Evolutionary conservation across 2,329 filamentous ascomycete species (phyloP).

Genomic region (Incumbomyces delicatus): DNA sequence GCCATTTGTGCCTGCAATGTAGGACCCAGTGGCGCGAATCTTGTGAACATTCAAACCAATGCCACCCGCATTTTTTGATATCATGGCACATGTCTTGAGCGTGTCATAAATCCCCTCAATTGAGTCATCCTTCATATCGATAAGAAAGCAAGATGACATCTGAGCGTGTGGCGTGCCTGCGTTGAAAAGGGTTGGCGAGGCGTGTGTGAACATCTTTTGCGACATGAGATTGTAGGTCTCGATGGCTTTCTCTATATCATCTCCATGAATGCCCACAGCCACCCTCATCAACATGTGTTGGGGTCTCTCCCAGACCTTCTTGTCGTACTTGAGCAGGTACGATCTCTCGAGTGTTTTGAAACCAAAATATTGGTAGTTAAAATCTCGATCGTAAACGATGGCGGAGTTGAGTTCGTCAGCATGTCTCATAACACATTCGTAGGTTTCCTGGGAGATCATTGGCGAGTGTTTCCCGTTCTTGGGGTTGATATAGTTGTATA

Average conservation of each 20-base stretch:
- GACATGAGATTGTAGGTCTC: conserved; percentile 99
- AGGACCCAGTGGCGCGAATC: conserved; percentile 93
- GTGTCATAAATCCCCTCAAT: conserved; percentile 99
- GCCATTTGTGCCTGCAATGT: conserved; percentile 96
- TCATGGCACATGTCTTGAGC: conserved; percentile 98
- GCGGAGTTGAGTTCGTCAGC: conserved; percentile 96
- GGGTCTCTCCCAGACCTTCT: conserved; percentile 91
- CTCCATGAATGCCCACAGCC: conserved; percentile 89
- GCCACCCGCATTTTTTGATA: conserved; percentile 97
- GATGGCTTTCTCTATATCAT: conserved; percentile 85
- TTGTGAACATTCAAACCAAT: conserved; percentile 95
- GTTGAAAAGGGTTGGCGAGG: conserved; percentile 95
- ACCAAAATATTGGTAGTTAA: conserved; percentile 99
- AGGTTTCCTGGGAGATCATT: conserved; percentile 89
- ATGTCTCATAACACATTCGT: conserved; percentile 90
- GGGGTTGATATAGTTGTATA: conserved; percentile 93
- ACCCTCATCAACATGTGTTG: conserved; percentile 99
- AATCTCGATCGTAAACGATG: conserved; percentile 97
- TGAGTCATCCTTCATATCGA: conserved; percentile 99
- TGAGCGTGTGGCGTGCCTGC: conserved; percentile 91
- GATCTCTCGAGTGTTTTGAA: conserved; percentile 99
- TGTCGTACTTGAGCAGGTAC: conserved; percentile 89
- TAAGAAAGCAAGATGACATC: conserved; percentile 94
- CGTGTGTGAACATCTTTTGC: conserved; percentile 95
- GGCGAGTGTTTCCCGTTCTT: conserved; percentile 75